phyloP scores from a whole-genome alignment of 768 basidiomycete species.

The Obba rivulosa region DNA sequence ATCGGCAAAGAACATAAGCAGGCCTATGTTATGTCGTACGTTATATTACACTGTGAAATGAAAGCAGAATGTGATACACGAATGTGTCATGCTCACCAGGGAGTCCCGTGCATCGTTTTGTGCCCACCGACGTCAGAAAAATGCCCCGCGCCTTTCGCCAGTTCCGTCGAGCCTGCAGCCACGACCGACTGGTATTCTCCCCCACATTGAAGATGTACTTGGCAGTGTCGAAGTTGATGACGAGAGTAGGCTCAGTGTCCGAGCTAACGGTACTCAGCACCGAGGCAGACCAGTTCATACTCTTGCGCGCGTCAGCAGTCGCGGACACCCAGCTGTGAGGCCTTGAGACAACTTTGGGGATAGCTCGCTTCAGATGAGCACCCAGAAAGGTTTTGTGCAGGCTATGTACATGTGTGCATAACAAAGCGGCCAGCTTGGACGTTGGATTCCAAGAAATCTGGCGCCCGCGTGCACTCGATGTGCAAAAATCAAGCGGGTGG shows the following conservation, averaged over 20 bases:
- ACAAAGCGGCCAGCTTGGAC: too few species aligned
- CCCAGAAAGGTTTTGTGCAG: too few species aligned
- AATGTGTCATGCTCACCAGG: constrained; percentile 47
- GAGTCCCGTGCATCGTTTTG: constrained; percentile 64
- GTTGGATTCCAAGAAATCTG: too few species aligned
- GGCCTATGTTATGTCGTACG: constrained; percentile 37
- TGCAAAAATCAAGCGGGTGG: too few species aligned
- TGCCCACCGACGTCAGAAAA: constrained; percentile 65
- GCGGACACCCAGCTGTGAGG: too few species aligned
- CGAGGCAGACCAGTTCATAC: constrained; percentile 48
- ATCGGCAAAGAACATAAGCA: constrained; percentile 80
- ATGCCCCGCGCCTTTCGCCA: constrained; percentile 65
- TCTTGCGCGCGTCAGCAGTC: too few species aligned
- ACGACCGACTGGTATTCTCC: constrained; percentile 73
- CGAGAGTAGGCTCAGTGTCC: constrained; percentile 78
- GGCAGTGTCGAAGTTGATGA: constrained; percentile 68
- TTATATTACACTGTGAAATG: constrained; percentile 1
- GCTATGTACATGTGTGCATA: too few species aligned
- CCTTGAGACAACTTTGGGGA: too few species aligned
- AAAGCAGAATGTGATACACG: neutral
- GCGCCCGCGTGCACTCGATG: too few species aligned
- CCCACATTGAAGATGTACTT: constrained; percentile 89
- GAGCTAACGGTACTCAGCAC: constrained; percentile 54
- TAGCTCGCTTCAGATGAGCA: too few species aligned
- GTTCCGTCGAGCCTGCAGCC: constrained; percentile 59